phyloP scores from a whole-genome alignment of 73 alveolate genomes.

The Tetrahymena thermophila region DNA sequence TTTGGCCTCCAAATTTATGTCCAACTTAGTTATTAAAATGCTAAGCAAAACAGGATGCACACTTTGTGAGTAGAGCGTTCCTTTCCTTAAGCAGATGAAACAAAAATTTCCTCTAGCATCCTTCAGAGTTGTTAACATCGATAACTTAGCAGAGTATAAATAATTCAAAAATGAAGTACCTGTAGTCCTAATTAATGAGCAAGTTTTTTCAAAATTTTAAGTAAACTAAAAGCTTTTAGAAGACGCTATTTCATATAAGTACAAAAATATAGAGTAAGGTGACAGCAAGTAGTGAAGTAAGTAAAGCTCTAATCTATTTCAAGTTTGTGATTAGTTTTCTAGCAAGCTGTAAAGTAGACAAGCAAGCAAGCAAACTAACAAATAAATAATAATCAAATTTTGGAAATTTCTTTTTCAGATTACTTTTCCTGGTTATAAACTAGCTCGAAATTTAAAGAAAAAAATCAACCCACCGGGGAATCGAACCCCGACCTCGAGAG shows the following conservation, averaged over 20 bases:
- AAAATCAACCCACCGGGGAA: slow-evolving; percentile 40
- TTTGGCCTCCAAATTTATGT: neutral
- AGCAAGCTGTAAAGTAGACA: neutral
- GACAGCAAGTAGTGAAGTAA: neutral
- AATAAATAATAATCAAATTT: neutral
- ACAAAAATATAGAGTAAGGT: neutral
- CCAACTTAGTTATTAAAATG: neutral
- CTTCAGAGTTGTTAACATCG: neutral
- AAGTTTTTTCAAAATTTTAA: neutral
- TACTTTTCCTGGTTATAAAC: neutral
- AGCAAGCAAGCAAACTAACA: neutral
- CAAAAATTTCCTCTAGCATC: neutral
- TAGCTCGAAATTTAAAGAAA: neutral
- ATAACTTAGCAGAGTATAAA: neutral
- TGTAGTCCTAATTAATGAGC: neutral
- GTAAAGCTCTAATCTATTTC: neutral
- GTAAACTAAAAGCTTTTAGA: neutral
- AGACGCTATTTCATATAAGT: neutral
- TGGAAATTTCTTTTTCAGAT: neutral
- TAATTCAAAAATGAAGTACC: neutral
- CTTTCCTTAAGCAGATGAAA: neutral
- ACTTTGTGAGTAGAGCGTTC: neutral
- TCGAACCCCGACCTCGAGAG: slow-evolving; percentile 40
- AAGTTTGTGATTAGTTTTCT: neutral
- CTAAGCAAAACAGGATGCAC: neutral